Evolutionary conservation across 331 rosid species (phyloP), one percentile per base, ranked within the genome.

Genomic region (Quercus lobata): DNA sequence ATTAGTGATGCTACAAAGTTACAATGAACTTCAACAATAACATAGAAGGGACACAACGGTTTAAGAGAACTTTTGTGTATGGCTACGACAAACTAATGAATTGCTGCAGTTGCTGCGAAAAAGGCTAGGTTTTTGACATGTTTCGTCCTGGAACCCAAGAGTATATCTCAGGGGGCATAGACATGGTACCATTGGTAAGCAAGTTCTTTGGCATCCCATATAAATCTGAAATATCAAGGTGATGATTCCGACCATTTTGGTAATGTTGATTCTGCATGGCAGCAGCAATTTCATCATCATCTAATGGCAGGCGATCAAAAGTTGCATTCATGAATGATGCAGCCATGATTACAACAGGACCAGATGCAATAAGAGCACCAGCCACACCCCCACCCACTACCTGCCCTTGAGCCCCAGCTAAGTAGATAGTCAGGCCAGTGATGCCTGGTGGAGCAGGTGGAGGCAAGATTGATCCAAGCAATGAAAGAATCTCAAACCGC

Each of bases 361-460:
- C 92, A 5, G 97, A 89, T 58, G 96, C 96, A 88, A 91, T 80
- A 75, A 91, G 87, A 35, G 97, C 81, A 73, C 97, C 97, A 46
- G 86, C 94, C 0, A 89, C 93, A 60, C 60, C 69, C 71, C 97
- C 97, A 62, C 97, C 97, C 14, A 91, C 90, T 69, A 91, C 94
- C 89, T 91, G 97, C 44, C 97, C 97, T 77, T 89, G 97, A 78
- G 91, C 84, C 52, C 97, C 94, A 17, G 97, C 94, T 5, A 89
- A 81, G 83, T 88, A 89, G 46, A 91, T 86, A 71, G 97, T 85
- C 10, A 91, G 80, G 18, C 93, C 94, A 5, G 92, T 91, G 68
- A 91, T 86, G 66, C 97, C 97, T 2, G 94, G 89, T 3, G 94
- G 97, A 32, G 97, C 97, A 3, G 97, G 97, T 21, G 97, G 97